Base-by-base conservation (phyloP, 2,329 filamentous ascomycete species). In the Epichloe sp. region DNA sequence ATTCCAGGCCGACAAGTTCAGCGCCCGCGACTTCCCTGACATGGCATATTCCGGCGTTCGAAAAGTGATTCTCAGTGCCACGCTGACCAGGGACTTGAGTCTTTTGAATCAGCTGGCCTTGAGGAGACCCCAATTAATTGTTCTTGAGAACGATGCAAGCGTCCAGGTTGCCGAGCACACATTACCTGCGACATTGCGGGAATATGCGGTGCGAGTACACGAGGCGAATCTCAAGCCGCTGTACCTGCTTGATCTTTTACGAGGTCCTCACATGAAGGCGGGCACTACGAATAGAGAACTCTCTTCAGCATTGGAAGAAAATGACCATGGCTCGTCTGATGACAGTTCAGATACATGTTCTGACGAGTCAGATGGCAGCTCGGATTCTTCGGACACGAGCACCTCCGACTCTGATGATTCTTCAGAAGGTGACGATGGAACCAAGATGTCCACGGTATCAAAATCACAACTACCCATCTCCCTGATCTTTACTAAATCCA, bases 61-160 rank as follows among this genome's bases (percentile, higher is more conserved):
- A 48, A 97, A 96, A 67, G 76, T 96, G 17, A 78, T 97, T 49
- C 76, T 96, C 3, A 95, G 88, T 64, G 93, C 91, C 5, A 96
- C 91, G 0, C 88, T 97, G 80, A 95, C 90, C 2, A 78, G 82
- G 52, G 89, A 97, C 61, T 71, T 95, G 46, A 86, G 85, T 37
- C 83, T 93, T 54, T 71, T 97, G 19, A 84, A 79, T 51, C 83
- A 81, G 0, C 67, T 97, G 38, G 84, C 78, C 53, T 72, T 97
- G 34, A 73, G 76, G 31, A 76, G 86, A 49, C 91, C 93, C 3
- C 85, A 78, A 53, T 71, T 96, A 45, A 77, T 96, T 0, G 77
- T 88, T 1, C 75, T 95, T 14, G 85, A 90, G 54, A 79, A 78
- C 34, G 62, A 66, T 1, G 60, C 63, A 79, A 60, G 63, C 79